A percentile compares a stretch with the other conserved stretches of the same genome.
These are phyloP conservation scores for Sonneratia alba DNA, from an alignment of 345 rosid species.

Conservation along the genomic window DNA sequence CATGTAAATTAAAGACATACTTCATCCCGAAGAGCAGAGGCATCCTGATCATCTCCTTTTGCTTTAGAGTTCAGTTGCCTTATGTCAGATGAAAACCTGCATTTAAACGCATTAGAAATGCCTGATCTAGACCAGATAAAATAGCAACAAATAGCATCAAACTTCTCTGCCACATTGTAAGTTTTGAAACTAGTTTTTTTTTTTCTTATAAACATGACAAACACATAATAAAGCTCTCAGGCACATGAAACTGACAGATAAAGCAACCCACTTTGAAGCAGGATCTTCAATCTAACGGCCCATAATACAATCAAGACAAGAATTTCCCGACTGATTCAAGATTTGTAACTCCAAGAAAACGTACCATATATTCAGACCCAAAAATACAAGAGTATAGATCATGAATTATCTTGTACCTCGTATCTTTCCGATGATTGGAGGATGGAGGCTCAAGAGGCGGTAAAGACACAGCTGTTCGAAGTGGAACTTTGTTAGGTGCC, in stretches of 20 bases:
- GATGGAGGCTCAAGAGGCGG: conserved; percentile 55
- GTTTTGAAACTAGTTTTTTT: not conserved
- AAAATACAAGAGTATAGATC: not conserved
- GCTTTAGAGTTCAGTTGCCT: conserved; percentile 36
- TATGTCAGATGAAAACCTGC: conserved; percentile 52
- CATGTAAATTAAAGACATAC: conserved; percentile 20
- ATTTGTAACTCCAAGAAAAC: not conserved
- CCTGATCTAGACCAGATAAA: not conserved
- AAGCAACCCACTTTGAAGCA: not conserved
- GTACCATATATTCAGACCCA: not conserved
- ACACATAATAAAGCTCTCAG: conserved; percentile 1
- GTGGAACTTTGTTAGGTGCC: conserved; percentile 41
- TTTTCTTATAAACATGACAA: not conserved
- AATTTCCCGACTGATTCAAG: not conserved
- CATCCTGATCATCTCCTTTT: conserved; percentile 55
- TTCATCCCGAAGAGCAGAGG: conserved; percentile 94
- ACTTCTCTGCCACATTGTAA: not conserved
- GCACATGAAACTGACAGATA: not conserved
- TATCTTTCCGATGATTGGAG: conserved; percentile 41
- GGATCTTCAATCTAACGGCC: not conserved
- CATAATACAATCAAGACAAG: not conserved
- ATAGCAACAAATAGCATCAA: not conserved
- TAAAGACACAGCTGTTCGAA: conserved; percentile 50
- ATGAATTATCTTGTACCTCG: conserved; percentile 30
- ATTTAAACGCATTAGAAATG: conserved; percentile 8